Conservation (phyloP, 352 stramenopile genomes). For the Saprolegnia parasitica region DNA sequence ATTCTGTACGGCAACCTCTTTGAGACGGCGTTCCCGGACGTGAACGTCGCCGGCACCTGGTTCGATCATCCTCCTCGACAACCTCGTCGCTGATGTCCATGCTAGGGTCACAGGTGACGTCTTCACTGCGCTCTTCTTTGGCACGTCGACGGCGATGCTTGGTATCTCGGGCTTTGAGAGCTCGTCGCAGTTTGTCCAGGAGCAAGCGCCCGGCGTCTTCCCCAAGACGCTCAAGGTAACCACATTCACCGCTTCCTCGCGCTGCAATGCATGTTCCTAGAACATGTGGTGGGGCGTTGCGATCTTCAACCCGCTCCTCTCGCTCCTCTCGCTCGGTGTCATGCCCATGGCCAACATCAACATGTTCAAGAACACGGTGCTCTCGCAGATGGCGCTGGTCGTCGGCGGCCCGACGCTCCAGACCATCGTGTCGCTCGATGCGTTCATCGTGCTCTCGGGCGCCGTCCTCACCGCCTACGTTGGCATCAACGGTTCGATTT, state of each 20-base stretch:
- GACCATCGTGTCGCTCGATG: slow-evolving; percentile 81
- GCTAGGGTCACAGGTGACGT: slow-evolving; percentile 74
- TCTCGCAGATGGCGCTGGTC: slow-evolving; percentile 86
- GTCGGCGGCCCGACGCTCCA: slow-evolving; percentile 73
- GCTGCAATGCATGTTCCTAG: slow-evolving; percentile 28
- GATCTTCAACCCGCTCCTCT: slow-evolving; percentile 93
- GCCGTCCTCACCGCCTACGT: slow-evolving; percentile 93
- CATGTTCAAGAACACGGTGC: slow-evolving; percentile 82
- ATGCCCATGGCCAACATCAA: slow-evolving; percentile 82
- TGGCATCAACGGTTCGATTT: slow-evolving; percentile 86
- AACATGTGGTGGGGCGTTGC: slow-evolving; percentile 93
- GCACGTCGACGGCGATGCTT: slow-evolving; percentile 91
- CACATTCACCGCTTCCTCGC: slow-evolving; percentile 12
- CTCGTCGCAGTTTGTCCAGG: slow-evolving; percentile 93
- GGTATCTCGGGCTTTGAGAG: slow-evolving; percentile 94
- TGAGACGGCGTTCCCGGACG: slow-evolving; percentile 75
- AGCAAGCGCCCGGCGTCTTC: slow-evolving; percentile 93
- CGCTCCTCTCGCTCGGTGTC: slow-evolving; percentile 86
- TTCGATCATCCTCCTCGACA: background rate
- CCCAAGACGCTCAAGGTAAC: slow-evolving; percentile 85
- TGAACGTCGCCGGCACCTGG: slow-evolving; percentile 72
- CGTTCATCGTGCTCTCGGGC: slow-evolving; percentile 92
- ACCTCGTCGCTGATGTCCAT: no score
- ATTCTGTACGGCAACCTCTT: slow-evolving; percentile 78
- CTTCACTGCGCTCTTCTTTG: slow-evolving; percentile 87